phyloP scores from a whole-genome alignment of 345 rosid genomes.

The Camelina sativa region DNA sequence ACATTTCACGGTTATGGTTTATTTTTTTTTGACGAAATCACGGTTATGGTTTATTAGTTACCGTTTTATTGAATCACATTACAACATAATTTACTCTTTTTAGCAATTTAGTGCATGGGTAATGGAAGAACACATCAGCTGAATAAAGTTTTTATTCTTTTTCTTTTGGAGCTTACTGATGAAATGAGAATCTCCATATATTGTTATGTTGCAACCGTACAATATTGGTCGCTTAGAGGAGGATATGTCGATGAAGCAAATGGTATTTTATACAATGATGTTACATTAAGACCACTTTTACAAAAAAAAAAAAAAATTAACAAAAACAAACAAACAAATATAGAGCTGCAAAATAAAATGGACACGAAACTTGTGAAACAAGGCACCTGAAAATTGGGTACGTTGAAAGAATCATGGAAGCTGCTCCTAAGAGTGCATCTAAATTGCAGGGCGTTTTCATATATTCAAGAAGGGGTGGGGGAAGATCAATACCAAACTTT shows the following conservation, averaged over 20 bases:
- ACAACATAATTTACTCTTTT: no score
- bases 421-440: slow-evolving; percentile 53
- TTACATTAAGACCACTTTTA: slow-evolving; percentile 43
- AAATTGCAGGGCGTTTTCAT: slow-evolving; percentile 45
- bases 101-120: background rate
- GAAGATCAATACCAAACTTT: slow-evolving; percentile 36
- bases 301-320: slow-evolving; percentile 6
- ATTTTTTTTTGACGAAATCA: no score
- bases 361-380: slow-evolving; percentile 40
- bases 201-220: background rate
- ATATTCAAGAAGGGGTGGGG: slow-evolving; percentile 22
- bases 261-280: slow-evolving; percentile 52
- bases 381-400: slow-evolving; percentile 39
- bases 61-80: no score
- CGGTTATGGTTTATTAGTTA: no score
- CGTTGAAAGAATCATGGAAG: slow-evolving; percentile 53
- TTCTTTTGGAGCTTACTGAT: background rate
- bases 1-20: no score
- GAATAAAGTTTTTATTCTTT: background rate
- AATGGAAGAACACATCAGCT: background rate
- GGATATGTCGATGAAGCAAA: background rate
- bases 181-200: background rate
- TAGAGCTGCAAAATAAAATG: slow-evolving; percentile 30
- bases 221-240: background rate
- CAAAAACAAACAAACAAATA: slow-evolving; percentile 40